A percentile compares a stretch with the other conserved stretches of the same genome.
These are phyloP conservation scores for Ascochyta viciae-villosae DNA, from an alignment of 2,329 filamentous ascomycete genomes.

Conservation along the genomic window DNA sequence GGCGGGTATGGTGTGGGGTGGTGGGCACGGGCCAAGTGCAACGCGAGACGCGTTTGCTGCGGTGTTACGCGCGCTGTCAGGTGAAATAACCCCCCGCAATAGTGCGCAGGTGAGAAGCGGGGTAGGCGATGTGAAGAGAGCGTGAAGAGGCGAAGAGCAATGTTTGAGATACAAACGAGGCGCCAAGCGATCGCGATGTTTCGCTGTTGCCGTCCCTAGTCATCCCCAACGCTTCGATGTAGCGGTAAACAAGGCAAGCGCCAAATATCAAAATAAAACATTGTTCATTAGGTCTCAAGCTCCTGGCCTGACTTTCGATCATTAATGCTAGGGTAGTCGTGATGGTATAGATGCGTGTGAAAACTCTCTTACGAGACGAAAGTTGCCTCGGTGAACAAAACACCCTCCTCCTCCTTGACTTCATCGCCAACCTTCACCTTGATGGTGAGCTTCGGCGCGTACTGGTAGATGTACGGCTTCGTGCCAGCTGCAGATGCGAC, in stretches of 20 bases:
- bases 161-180: not conserved
- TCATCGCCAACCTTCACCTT: conserved; percentile 86
- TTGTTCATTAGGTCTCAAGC: conserved; percentile 45
- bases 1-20: not conserved
- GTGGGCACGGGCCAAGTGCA: not conserved
- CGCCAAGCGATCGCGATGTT: not conserved
- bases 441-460: conserved; percentile 73
- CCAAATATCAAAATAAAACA: conserved; percentile 5
- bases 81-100: conserved; percentile 14
- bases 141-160: not conserved
- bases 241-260: not conserved
- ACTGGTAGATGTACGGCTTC: conserved; percentile 99
- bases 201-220: not conserved
- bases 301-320: conserved; percentile 39
- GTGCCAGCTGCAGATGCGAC: conserved; percentile 88
- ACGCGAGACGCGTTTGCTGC: conserved; percentile 18
- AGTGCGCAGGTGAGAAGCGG: conserved; percentile 7
- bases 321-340: conserved; percentile 44
- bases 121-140: not conserved
- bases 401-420: conserved; percentile 78
- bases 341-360: conserved; percentile 25
- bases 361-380: conserved; percentile 75
- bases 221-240: conserved; percentile 2
- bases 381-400: conserved; percentile 87
- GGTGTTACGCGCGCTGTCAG: conserved; percentile 16